phyloP scores from a whole-genome alignment of 2,329 filamentous ascomycete species.

The Aureobasidium leucospermi region DNA sequence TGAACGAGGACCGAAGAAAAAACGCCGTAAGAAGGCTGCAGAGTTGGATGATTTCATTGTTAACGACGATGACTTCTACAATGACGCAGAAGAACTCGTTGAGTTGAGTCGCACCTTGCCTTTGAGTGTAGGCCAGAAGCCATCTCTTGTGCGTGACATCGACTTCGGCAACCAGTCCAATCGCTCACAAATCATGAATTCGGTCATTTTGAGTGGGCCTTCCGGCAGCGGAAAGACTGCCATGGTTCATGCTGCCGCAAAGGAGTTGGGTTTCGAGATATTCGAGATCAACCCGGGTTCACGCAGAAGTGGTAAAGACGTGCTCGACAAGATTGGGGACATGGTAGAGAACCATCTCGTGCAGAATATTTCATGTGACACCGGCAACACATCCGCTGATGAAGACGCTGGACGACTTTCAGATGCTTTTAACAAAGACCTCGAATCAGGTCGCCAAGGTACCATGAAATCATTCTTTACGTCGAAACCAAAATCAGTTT shows the following conservation, averaged over 20 bases:
- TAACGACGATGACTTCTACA: slow-evolving; percentile 62
- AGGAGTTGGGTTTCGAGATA: slow-evolving; percentile 84
- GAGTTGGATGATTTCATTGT: slow-evolving; percentile 77
- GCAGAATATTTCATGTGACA: slow-evolving; percentile 37
- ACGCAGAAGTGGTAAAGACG: slow-evolving; percentile 78
- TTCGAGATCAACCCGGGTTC: slow-evolving; percentile 89
- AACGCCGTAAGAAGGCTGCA: slow-evolving; percentile 55
- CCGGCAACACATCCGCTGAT: slow-evolving; percentile 22
- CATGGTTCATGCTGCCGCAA: slow-evolving; percentile 82
- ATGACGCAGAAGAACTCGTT: slow-evolving; percentile 54
- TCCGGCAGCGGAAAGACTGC: slow-evolving; percentile 90
- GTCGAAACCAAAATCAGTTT: slow-evolving; percentile 31
- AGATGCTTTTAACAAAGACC: slow-evolving; percentile 47
- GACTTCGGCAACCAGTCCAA: slow-evolving; percentile 18
- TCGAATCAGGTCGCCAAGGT: slow-evolving; percentile 64
- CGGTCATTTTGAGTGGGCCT: slow-evolving; percentile 82
- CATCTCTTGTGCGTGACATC: slow-evolving; percentile 20
- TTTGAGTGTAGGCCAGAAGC: slow-evolving; percentile 1
- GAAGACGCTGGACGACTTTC: slow-evolving; percentile 32
- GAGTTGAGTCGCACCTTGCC: slow-evolving; percentile 44
- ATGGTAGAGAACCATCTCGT: slow-evolving; percentile 97
- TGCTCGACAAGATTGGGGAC: slow-evolving; percentile 86
- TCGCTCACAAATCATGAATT: slow-evolving; percentile 54
- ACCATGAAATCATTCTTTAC: slow-evolving; percentile 80
- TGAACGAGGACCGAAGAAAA: slow-evolving; percentile 45